Base-by-base conservation (phyloP, 441 rosid species). In the Viola pubescens region DNA sequence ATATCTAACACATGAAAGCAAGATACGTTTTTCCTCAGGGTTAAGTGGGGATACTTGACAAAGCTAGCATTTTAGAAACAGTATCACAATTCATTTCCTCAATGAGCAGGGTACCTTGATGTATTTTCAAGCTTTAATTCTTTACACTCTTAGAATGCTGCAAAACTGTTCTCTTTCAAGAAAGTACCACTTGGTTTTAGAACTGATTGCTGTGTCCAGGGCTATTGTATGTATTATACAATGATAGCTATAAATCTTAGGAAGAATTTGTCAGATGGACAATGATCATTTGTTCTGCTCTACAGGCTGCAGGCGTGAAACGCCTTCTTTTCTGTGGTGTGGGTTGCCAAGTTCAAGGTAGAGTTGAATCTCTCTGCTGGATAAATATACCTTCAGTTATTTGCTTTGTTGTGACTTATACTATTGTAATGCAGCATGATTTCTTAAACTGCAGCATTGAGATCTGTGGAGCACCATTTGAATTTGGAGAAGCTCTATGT, bases 311-410 rank as follows among this genome's bases (percentile, higher is more conserved):
- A 5, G 94, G 98, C 43, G 95, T 91, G 45, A 91, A 91, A 70
- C 91, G 95, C 73, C 92, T 91, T 68, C 96, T 91, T 67, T 88
- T 91, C 63, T 88, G 98, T 71, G 98, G 98, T 37, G 98, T 91
- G 61, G 96, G 98, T 61, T 91, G 98, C 76, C 98, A 91, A 84
- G 98, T 91, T 67, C 96, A 86, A 75, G 98, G 98, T 91, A 71
- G 57, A 55, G 42, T 48, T 54, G 56, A 51, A 54, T 26, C 54
- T 64, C 53, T 43, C 47, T 56, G 53, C 65, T 56, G 44, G 56
- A 52, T 46, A 62, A 52, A 69, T 56, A 40, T 53, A 10, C 16
- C 37, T 62, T 61, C 8, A 64, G 58, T 56, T 63, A 38, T 70
- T 69, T 67, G 67, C 75, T 70, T 70, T 78, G 54, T 70, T 68